Conservation (phyloP, 352 stramenopile species). For the Phytophthora pseudosyringae region DNA sequence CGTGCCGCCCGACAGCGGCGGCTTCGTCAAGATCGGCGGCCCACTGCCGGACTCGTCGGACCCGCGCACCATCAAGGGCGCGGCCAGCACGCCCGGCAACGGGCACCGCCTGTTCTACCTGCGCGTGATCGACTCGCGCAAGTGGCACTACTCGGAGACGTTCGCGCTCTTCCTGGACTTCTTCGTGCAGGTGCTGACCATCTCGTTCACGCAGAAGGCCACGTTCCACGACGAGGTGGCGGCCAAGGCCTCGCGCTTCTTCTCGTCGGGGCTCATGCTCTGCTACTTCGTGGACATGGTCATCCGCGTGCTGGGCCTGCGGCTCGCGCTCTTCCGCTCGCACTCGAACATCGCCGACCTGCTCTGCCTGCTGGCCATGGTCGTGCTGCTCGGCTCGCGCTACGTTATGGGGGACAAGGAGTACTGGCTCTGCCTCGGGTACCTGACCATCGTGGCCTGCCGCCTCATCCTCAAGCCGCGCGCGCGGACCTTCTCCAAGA, state of each 20-base stretch:
- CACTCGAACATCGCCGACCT: constrained; percentile 86
- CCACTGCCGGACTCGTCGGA: constrained; percentile 74
- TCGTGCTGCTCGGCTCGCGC: constrained; percentile 53
- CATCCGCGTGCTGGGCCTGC: constrained; percentile 75
- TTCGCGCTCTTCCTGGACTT: constrained; percentile 90
- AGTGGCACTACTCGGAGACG: constrained; percentile 90
- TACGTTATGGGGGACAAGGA: constrained; percentile 68
- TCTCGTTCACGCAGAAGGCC: constrained; percentile 75
- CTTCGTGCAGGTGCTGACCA: constrained; percentile 79
- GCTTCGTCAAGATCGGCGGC: constrained; percentile 85
- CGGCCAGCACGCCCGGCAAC: constrained; percentile 40
- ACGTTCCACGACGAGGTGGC: constrained; percentile 70
- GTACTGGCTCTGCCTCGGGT: constrained; percentile 75
- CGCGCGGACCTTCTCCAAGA: constrained; percentile 87
- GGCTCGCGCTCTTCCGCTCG: constrained; percentile 78
- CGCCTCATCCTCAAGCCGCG: constrained; percentile 88
- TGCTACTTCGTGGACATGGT: constrained; percentile 89
- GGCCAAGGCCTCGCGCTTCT: constrained; percentile 74
- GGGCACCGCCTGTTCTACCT: constrained; percentile 81
- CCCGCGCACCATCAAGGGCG: constrained; percentile 72
- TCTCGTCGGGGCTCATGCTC: constrained; percentile 77
- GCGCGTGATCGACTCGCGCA: constrained; percentile 86
- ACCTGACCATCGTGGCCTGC: constrained; percentile 68
- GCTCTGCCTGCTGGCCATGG: constrained; percentile 73
- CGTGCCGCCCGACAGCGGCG: constrained; percentile 46